Evolutionary conservation across 1,284 basidiomycete genomes (phyloP).

Genomic region (Caloboletus firmus): DNA sequence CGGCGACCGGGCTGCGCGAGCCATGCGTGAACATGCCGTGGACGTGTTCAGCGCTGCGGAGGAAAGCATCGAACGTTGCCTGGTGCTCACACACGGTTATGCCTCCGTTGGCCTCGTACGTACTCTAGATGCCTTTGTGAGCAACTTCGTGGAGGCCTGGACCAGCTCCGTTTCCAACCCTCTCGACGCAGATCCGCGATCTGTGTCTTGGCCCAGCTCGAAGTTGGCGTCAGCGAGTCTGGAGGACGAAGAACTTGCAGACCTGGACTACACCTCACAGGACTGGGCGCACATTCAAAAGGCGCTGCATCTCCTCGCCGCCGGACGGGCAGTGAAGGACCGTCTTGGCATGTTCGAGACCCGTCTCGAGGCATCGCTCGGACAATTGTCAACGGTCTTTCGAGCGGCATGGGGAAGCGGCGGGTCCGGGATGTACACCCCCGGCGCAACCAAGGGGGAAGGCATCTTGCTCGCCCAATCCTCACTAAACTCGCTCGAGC

Average conservation of each 20-base stretch:
- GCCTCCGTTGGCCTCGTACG: slow-evolving; percentile 71
- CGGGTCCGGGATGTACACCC: slow-evolving; percentile 53
- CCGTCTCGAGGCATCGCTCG: slow-evolving; percentile 59
- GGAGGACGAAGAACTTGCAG: slow-evolving; percentile 54
- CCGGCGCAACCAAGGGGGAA: slow-evolving; percentile 68
- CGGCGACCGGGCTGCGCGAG: slow-evolving; percentile 61
- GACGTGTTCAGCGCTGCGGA: slow-evolving; percentile 78
- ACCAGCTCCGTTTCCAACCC: slow-evolving; percentile 52
- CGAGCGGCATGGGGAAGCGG: slow-evolving; percentile 51
- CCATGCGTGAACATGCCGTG: slow-evolving; percentile 68
- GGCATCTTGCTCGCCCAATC: slow-evolving; percentile 77
- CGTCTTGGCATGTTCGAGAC: slow-evolving; percentile 67
- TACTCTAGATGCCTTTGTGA: slow-evolving; percentile 69
- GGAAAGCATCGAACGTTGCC: slow-evolving; percentile 73
- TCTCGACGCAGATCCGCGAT: slow-evolving; percentile 24
- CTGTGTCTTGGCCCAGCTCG: slow-evolving; percentile 13
- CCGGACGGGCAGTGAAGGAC: slow-evolving; percentile 70
- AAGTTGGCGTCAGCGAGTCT: slow-evolving; percentile 30
- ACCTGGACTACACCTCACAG: slow-evolving; percentile 82
- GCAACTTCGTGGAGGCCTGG: slow-evolving; percentile 64
- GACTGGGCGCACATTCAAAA: slow-evolving; percentile 87
- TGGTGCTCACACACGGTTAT: slow-evolving; percentile 85
- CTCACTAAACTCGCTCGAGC: slow-evolving; percentile 74
- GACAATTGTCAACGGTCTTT: slow-evolving; percentile 59
- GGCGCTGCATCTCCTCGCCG: slow-evolving; percentile 78